Evolutionary conservation across 192 early-diverging fungal genomes (phyloP).

Genomic region (Globomyces pollinis-pini): DNA sequence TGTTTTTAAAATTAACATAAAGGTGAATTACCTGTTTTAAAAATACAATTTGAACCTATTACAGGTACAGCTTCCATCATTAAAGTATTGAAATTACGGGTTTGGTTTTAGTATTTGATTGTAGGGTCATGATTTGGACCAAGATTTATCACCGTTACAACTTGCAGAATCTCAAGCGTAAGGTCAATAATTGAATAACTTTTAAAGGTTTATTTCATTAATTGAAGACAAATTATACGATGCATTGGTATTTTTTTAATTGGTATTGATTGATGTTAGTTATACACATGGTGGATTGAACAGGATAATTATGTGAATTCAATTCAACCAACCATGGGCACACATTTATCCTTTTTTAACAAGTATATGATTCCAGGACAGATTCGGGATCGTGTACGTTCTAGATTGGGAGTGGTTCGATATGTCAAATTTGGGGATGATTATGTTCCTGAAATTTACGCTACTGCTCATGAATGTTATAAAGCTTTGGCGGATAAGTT

Average conservation of each 20-base stretch:
- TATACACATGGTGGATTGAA: slow-evolving; percentile 80
- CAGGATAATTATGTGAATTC: slow-evolving; percentile 68
- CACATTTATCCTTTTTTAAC: slow-evolving; percentile 58
- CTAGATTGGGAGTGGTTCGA: slow-evolving; percentile 55
- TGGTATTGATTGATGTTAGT: no score
- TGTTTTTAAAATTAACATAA: neutral
- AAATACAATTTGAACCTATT: slow-evolving; percentile 41
- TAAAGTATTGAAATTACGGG: slow-evolving; percentile 18
- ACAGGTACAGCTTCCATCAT: slow-evolving; percentile 29
- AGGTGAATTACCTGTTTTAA: slow-evolving; percentile 68
- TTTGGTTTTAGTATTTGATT: neutral
- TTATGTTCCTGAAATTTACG: slow-evolving; percentile 46
- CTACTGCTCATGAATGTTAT: slow-evolving; percentile 59
- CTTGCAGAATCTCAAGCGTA: slow-evolving; percentile 48
- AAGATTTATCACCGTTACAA: slow-evolving; percentile 19
- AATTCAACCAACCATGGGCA: slow-evolving; percentile 66
- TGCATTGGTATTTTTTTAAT: no score
- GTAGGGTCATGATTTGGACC: slow-evolving; percentile 38
- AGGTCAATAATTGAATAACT: slow-evolving; percentile 1
- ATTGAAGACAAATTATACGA: slow-evolving; percentile 74
- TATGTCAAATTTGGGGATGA: slow-evolving; percentile 11
- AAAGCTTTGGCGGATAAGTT: slow-evolving; percentile 62
- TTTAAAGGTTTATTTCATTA: slow-evolving; percentile 61
- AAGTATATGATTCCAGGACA: slow-evolving; percentile 66
- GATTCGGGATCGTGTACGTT: slow-evolving; percentile 60